Conservation (phyloP, 176 grass and related monocot genomes). For the Dactylis glomerata region DNA sequence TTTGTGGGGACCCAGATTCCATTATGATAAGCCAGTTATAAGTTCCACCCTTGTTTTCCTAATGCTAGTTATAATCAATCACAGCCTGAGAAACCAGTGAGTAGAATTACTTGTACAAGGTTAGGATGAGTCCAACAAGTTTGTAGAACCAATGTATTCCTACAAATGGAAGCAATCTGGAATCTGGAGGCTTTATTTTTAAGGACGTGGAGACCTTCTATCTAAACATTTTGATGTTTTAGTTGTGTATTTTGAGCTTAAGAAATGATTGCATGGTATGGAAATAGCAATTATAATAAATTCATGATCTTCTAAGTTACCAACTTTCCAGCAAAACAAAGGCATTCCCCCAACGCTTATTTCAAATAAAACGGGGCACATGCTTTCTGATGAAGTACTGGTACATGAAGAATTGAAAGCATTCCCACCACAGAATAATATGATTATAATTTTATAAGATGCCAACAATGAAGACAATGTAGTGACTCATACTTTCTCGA, state of each 20-base stretch:
- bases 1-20: background rate
- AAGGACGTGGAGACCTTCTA: background rate
- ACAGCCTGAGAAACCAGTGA: conserved; percentile 11
- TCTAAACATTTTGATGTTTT: background rate
- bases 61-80: conserved; percentile 9
- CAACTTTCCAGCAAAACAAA: background rate
- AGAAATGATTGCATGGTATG: background rate
- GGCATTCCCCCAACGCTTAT: background rate
- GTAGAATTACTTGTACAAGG: background rate
- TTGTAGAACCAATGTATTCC: background rate
- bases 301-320: background rate
- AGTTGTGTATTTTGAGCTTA: background rate
- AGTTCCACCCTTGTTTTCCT: background rate
- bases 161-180: background rate
- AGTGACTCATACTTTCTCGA: conserved; percentile 72
- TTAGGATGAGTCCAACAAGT: background rate
- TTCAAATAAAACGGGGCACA: background rate
- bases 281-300: background rate
- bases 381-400: background rate
- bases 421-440: background rate
- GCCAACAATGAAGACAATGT: background rate
- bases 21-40: background rate
- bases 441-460: background rate
- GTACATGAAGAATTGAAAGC: background rate
- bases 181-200: background rate